Evolutionary conservation across 2,329 filamentous ascomycete species (phyloP).

Genomic region (Paraconiothyrium brasiliense): DNA sequence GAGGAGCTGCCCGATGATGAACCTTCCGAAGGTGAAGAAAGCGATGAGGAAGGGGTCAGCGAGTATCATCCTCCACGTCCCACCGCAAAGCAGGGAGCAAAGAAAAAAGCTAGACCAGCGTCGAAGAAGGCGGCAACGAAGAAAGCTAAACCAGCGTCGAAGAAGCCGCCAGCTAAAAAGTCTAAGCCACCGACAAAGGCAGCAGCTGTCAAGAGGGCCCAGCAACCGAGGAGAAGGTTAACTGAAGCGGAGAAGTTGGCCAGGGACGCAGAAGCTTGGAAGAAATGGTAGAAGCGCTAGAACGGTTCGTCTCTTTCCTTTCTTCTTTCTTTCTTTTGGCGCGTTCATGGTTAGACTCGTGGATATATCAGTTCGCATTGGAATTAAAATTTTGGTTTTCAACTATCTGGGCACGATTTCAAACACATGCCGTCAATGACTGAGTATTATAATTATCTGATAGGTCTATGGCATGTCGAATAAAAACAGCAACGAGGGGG

Average conservation of each 20-base stretch:
- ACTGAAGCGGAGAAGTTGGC: slow-evolving; percentile 3
- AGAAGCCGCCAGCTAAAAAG: not conserved
- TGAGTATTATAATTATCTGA: too few species aligned
- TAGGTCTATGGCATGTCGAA: too few species aligned
- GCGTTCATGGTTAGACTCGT: too few species aligned
- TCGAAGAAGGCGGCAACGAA: not conserved
- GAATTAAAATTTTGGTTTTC: too few species aligned
- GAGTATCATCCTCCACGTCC: not conserved
- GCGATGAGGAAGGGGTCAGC: not conserved
- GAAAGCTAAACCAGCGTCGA: not conserved
- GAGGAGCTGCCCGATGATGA: not conserved
- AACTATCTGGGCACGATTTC: too few species aligned
- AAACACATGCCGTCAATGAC: too few species aligned
- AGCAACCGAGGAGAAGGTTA: not conserved
- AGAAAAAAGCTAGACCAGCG: not conserved
- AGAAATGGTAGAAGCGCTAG: not conserved
- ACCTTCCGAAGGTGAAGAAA: not conserved
- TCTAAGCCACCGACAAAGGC: not conserved
- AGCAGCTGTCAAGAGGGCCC: not conserved
- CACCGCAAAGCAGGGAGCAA: not conserved
- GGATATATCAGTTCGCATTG: too few species aligned
- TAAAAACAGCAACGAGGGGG: too few species aligned
- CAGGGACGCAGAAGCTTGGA: not conserved
- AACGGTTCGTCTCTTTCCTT: too few species aligned
- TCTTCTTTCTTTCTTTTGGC: too few species aligned